Percentiles rank a stretch among this genome's conserved stretches.
These are phyloP conservation scores for Raphanus hybrid DNA, from an alignment of 441 rosid species.

Conservation along the genomic window DNA sequence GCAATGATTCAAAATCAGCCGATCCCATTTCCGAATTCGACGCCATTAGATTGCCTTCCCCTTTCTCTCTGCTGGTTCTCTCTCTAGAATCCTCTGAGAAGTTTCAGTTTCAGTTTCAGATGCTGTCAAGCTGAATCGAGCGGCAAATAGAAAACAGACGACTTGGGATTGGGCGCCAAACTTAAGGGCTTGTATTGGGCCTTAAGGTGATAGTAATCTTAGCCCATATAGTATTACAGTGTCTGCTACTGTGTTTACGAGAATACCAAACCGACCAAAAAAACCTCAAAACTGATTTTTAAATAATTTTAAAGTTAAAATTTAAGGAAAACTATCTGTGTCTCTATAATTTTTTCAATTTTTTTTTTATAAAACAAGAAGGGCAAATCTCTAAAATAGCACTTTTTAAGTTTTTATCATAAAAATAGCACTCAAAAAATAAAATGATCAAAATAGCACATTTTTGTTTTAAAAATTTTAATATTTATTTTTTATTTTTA, in stretches of 20 bases:
- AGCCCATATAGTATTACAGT: not conserved
- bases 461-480: no score
- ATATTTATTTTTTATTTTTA: no score
- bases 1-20: slow-evolving; percentile 54
- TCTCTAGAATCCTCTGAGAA: not conserved
- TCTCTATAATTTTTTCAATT: no score
- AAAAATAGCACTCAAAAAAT: no score
- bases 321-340: no score
- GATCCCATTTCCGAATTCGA: slow-evolving; percentile 37
- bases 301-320: no score
- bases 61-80: not conserved
- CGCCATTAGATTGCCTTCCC: slow-evolving; percentile 15
- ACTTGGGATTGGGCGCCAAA: not conserved
- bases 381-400: no score
- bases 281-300: no score
- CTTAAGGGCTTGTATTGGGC: not conserved
- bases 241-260: not conserved
- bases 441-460: no score
- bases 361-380: no score
- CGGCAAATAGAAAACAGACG: not conserved
- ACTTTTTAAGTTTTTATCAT: no score
- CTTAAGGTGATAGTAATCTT: not conserved
- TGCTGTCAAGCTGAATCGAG: slow-evolving; percentile 10
- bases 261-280: no score
- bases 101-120: slow-evolving; percentile 6